Evolutionary conservation across 2,329 filamentous ascomycete genomes (phyloP).

Genomic region (Xylaria sp.): DNA sequence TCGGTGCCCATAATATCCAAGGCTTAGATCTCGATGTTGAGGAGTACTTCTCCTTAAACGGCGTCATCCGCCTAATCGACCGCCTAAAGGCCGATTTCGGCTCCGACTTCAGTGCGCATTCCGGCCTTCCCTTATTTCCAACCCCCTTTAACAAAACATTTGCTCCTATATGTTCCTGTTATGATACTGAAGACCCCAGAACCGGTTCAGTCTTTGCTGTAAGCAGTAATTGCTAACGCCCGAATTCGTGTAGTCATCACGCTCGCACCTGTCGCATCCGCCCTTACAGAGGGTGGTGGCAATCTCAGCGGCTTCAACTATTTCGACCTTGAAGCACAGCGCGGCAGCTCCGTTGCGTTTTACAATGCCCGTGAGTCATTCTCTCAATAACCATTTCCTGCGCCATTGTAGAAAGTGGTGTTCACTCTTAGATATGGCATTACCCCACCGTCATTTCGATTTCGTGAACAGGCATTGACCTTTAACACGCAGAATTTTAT

Average conservation of each 20-base stretch:
- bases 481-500: slow-evolving; percentile 72
- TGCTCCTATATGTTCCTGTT: background rate
- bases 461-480: slow-evolving; percentile 14
- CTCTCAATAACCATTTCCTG: background rate
- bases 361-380: slow-evolving; percentile 73
- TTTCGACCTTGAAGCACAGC: slow-evolving; percentile 73
- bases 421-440: background rate
- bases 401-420: background rate
- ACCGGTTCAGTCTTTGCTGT: background rate
- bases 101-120: slow-evolving; percentile 60
- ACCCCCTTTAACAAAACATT: no score
- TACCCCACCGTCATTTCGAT: background rate
- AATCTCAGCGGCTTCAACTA: slow-evolving; percentile 88
- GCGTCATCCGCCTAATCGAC: slow-evolving; percentile 74
- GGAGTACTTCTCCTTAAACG: slow-evolving; percentile 75
- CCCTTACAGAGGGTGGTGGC: slow-evolving; percentile 62
- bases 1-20: slow-evolving; percentile 70
- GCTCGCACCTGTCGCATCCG: slow-evolving; percentile 82
- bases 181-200: background rate
- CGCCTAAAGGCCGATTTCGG: slow-evolving; percentile 76
- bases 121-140: background rate
- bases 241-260: slow-evolving; percentile 67
- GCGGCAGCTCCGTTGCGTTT: slow-evolving; percentile 76
- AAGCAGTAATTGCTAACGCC: background rate
- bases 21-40: slow-evolving; percentile 84